Percentiles rank a stretch among this genome's conserved stretches.
These are phyloP conservation scores for Brassica incana DNA, from an alignment of 345 rosid genomes.

Conservation along the genomic window DNA sequence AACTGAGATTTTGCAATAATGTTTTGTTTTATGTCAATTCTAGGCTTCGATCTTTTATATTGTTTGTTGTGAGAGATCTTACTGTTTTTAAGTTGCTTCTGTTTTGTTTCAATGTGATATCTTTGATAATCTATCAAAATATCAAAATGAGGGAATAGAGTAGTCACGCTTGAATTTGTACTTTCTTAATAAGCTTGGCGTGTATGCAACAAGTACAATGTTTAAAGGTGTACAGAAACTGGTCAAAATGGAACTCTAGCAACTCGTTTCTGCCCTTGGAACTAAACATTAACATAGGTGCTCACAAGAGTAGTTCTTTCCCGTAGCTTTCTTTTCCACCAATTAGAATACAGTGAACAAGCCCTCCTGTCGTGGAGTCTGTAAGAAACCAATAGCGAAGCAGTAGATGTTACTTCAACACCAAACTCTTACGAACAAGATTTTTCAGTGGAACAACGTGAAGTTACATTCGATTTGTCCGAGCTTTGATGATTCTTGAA, in stretches of 20 bases:
- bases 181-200: not conserved
- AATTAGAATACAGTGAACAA: no score
- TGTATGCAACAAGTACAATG: no score
- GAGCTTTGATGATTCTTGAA: conserved; percentile 41
- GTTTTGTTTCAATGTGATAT: not conserved
- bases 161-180: not conserved
- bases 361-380: no score
- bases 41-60: conserved; percentile 21
- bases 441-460: no score
- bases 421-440: no score
- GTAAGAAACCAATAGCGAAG: conserved; percentile 19
- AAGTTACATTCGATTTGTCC: conserved; percentile 30
- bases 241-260: no score
- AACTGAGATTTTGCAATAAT: conserved; percentile 32
- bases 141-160: not conserved
- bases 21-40: conserved; percentile 24
- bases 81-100: not conserved
- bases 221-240: no score
- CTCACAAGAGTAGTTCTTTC: no score
- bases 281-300: no score
- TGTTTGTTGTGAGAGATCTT: not conserved
- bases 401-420: no score
- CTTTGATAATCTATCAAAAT: not conserved
- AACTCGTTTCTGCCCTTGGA: no score
- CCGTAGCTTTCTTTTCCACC: no score